phyloP scores from a whole-genome alignment of 2,329 filamentous ascomycete genomes.

The Trichoderma endophyticum region DNA sequence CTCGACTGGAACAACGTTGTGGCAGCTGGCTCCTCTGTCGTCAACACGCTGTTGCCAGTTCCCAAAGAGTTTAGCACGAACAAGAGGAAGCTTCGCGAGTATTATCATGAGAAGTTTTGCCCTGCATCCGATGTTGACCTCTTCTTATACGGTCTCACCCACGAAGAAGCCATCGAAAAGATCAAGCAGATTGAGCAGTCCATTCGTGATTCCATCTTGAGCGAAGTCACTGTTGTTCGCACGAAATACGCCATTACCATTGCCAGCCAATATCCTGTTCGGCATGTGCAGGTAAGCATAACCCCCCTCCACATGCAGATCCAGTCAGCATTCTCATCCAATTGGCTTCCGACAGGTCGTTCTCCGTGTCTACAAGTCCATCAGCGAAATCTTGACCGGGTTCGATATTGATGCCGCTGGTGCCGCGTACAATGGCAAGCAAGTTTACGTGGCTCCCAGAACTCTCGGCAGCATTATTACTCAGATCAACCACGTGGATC shows the following conservation, averaged over 20 bases:
- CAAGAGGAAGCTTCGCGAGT: slow-evolving; percentile 63
- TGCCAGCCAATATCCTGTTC: slow-evolving; percentile 75
- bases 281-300: slow-evolving; percentile 63
- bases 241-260: slow-evolving; percentile 89
- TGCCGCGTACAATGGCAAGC: slow-evolving; percentile 73
- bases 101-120: slow-evolving; percentile 77
- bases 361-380: slow-evolving; percentile 76
- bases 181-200: slow-evolving; percentile 75
- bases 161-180: slow-evolving; percentile 76
- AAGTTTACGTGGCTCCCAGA: slow-evolving; percentile 75
- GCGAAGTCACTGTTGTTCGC: slow-evolving; percentile 79
- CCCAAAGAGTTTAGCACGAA: slow-evolving; percentile 58
- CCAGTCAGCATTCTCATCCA: neutral
- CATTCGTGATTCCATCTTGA: slow-evolving; percentile 73
- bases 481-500: slow-evolving; percentile 76
- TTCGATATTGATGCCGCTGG: slow-evolving; percentile 87
- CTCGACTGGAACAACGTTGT: slow-evolving; percentile 81
- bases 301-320: neutral
- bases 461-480: slow-evolving; percentile 77
- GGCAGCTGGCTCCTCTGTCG: slow-evolving; percentile 75
- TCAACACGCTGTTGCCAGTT: slow-evolving; percentile 73
- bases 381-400: slow-evolving; percentile 80
- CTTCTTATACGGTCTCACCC: slow-evolving; percentile 76
- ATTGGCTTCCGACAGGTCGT: slow-evolving; percentile 59
- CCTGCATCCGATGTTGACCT: slow-evolving; percentile 85